Evolutionary conservation across 768 basidiomycete species (phyloP).

Genomic region (Ramaria sp.): DNA sequence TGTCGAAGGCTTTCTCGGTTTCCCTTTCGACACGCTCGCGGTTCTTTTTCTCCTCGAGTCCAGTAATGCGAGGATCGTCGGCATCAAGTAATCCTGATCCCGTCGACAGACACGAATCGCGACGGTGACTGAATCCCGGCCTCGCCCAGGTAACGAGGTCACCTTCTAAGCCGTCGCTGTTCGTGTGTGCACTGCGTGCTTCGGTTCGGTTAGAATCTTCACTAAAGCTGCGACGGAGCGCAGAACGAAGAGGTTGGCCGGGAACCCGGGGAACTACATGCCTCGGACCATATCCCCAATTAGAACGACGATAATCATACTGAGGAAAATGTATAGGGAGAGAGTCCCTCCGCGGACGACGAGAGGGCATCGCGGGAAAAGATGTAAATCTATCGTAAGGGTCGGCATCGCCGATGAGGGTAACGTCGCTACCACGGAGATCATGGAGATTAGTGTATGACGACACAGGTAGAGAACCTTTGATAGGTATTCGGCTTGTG

Average conservation of each 20-base stretch:
- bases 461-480: not conserved
- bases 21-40: conserved; percentile 50
- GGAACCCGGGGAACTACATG: not conserved
- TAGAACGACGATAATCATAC: not conserved
- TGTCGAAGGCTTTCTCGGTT: conserved; percentile 47
- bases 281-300: not conserved
- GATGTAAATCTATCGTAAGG: not conserved
- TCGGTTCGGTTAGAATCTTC: not conserved
- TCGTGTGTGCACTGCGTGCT: not conserved
- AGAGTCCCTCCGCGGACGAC: not conserved
- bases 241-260: not conserved
- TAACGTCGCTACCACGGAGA: not conserved
- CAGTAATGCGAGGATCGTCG: conserved; percentile 64
- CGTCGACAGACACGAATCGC: conserved; percentile 35
- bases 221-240: not conserved
- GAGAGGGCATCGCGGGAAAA: not conserved
- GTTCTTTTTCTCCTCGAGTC: conserved; percentile 34
- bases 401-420: not conserved
- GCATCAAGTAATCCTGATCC: conserved; percentile 50
- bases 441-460: not conserved
- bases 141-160: not conserved
- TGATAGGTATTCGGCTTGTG: not conserved
- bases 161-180: not conserved
- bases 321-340: not conserved
- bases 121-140: conserved; percentile 15